These are phyloP conservation scores for Protomyces pachydermus DNA, from an alignment of 1,139 yeast species.

Conservation along the genomic window DNA sequence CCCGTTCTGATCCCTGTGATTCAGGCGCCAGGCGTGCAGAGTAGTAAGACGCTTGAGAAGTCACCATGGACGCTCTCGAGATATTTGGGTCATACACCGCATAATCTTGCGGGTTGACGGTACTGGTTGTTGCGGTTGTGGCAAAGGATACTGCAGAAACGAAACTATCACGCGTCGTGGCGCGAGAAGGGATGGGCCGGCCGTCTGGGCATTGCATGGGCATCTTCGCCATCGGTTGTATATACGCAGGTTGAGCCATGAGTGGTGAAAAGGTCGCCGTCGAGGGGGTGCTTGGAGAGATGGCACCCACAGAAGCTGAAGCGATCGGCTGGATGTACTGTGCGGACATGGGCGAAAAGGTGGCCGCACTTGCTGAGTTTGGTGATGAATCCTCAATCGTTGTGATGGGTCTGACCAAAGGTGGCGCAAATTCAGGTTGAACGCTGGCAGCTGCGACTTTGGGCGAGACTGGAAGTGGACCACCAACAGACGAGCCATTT, in stretches of 20 bases:
- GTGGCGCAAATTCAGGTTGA: not conserved
- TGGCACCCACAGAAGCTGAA: not conserved
- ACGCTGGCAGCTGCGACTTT: not conserved
- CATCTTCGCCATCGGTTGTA: not conserved
- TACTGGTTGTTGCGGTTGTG: not conserved
- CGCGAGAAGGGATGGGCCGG: not conserved
- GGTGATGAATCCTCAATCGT: not conserved
- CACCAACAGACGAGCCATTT: not conserved
- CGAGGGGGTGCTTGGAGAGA: not conserved
- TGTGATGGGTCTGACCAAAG: not conserved
- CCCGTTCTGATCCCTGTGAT: not conserved
- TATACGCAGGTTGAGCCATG: not conserved
- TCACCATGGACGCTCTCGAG: not conserved
- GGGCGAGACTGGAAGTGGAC: not conserved
- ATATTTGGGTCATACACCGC: not conserved
- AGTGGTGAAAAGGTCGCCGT: not conserved
- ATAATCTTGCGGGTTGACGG: not conserved
- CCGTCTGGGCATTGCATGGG: not conserved
- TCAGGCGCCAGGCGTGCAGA: not conserved
- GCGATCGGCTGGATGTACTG: not conserved
- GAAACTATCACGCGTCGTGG: not conserved
- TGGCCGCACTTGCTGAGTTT: not conserved
- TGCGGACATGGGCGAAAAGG: not conserved
- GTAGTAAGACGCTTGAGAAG: not conserved
- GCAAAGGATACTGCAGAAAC: not conserved